Evolutionary conservation across 1,139 yeast species (phyloP), one percentile per base, ranked within the genome.

Genomic region (Keqinozyma sinolaborantium): DNA sequence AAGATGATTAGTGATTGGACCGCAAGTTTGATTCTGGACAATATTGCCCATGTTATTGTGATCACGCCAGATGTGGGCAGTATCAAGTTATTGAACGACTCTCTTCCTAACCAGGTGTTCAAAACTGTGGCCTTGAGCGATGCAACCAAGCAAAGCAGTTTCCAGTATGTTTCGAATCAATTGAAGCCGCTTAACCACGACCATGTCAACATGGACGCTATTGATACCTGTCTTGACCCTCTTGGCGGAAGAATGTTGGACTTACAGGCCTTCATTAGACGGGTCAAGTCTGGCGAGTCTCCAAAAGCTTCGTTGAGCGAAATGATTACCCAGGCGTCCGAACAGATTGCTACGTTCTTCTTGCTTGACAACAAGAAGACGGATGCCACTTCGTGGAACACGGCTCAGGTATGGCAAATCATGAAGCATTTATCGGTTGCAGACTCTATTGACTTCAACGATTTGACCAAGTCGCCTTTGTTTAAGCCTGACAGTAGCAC

Each of bases 161-260:
- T 73, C 44, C 73, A 75, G 28, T 92, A 81, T 56, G 88, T 90
- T 12, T 47, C 73, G 40, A 73, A 72, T 31, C 92, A 84, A 39
- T 58, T 85, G 30, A 64, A 64, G 26, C 42, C 33, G 16, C 24
- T 44, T 20, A 27, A 50, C 43, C 10, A 7, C 7, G 15, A 40
- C 44, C 12, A 45, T 42, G 24, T 18, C 9, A 43, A 31, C 26
- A 45, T 50, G 32, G 47, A 46, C n/a, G 49, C 49, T 31, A 60
- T 85, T 24, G 83, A 79, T 23, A 54, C 60, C 2, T 75, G 83
- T 24, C 60, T 90, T 30, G 76, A 63, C 16, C 95, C 95, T 6
- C 60, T 92, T 19, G 98, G 98, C 9, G 98, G 98, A 25, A 77
- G 98, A 42, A 84, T 92, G 90, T 70, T 90, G 33, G 98, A 92